A percentile compares a stretch with the other conserved stretches of the same genome.
Evolutionary conservation across 768 basidiomycete genomes (phyloP).

Genomic region (Rhizopogon rudus): DNA sequence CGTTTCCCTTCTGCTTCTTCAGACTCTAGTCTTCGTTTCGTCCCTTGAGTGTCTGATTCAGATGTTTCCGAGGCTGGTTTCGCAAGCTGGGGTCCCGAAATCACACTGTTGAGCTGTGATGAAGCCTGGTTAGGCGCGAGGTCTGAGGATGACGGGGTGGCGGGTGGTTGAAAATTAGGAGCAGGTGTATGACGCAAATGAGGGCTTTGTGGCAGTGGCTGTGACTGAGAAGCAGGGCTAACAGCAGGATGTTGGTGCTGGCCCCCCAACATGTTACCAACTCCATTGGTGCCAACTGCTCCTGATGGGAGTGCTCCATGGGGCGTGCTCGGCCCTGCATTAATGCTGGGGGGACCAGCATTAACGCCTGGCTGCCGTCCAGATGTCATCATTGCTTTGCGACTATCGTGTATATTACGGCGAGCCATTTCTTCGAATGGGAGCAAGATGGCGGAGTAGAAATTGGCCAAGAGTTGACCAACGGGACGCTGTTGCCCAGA

Average conservation of each 20-base stretch:
- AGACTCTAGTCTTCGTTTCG: constrained; percentile 69
- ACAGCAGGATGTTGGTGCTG: constrained; percentile 19
- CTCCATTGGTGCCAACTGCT: constrained; percentile 6
- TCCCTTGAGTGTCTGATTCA: constrained; percentile 58
- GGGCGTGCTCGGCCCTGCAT: constrained; percentile 12
- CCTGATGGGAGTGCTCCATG: constrained; percentile 15
- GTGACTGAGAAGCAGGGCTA: constrained; percentile 16
- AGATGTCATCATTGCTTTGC: constrained; percentile 43
- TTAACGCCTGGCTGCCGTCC: constrained; percentile 26
- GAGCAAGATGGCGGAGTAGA: constrained; percentile 57
- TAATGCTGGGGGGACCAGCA: constrained; percentile 7
- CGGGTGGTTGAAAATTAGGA: constrained; percentile 5
- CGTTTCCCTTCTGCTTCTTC: constrained; percentile 68
- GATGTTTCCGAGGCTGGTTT: constrained; percentile 13
- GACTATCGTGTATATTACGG: constrained; percentile 57
- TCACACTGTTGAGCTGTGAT: constrained; percentile 8
- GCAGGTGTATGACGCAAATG: constrained; percentile 17
- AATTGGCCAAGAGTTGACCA: constrained; percentile 46
- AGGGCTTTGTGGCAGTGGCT: constrained; percentile 28
- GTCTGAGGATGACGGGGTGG: not conserved
- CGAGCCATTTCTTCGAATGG: constrained; percentile 73
- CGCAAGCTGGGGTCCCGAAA: not conserved
- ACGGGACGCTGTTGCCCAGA: constrained; percentile 44
- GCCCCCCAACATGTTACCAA: constrained; percentile 20
- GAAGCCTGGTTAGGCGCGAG: not conserved